A percentile compares a stretch with the other conserved stretches of the same genome.
These are phyloP conservation scores for Phytophthora gonapodyides DNA, from an alignment of 352 stramenopile genomes.

Conservation along the genomic window DNA sequence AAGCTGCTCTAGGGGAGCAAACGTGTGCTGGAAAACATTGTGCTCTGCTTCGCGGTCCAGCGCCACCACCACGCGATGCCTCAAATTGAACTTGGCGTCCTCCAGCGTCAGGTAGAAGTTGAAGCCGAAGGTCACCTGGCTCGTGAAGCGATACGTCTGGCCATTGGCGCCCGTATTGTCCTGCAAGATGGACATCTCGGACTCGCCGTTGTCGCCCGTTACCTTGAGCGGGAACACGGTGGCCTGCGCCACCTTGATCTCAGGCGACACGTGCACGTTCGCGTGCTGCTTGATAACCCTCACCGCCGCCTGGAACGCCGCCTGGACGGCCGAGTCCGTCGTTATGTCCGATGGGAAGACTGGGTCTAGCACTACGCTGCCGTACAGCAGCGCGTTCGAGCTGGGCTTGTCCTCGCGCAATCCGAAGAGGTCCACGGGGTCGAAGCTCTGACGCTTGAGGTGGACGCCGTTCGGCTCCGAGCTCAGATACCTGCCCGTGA, in stretches of 20 bases:
- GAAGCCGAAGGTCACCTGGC: slow-evolving; percentile 69
- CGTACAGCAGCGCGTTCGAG: slow-evolving; percentile 62
- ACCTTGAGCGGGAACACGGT: slow-evolving; percentile 53
- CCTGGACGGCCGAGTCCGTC: slow-evolving; percentile 48
- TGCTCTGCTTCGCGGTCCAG: slow-evolving; percentile 73
- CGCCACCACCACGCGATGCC: slow-evolving; percentile 64
- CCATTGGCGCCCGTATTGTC: slow-evolving; percentile 41
- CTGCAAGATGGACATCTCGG: slow-evolving; percentile 73
- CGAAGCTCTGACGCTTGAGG: slow-evolving; percentile 54
- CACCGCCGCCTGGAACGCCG: slow-evolving; percentile 46
- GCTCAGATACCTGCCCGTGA: slow-evolving; percentile 63
- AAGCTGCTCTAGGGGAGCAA: slow-evolving; percentile 28
- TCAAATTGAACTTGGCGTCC: slow-evolving; percentile 55
- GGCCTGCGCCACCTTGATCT: slow-evolving; percentile 37
- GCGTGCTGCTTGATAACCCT: slow-evolving; percentile 42
- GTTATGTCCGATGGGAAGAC: slow-evolving; percentile 32
- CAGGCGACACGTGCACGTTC: slow-evolving; percentile 48
- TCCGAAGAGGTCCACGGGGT: slow-evolving; percentile 65
- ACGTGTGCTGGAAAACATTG: slow-evolving; percentile 80
- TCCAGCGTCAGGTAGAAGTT: slow-evolving; percentile 77
- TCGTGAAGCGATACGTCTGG: slow-evolving; percentile 52
- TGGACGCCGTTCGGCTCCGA: slow-evolving; percentile 54
- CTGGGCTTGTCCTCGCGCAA: slow-evolving; percentile 28
- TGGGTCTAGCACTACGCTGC: slow-evolving; percentile 57
- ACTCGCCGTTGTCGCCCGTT: slow-evolving; percentile 72